Evolutionary conservation across 805 yeast genomes (phyloP).

Genomic region (Maudiozyma barnettii): DNA sequence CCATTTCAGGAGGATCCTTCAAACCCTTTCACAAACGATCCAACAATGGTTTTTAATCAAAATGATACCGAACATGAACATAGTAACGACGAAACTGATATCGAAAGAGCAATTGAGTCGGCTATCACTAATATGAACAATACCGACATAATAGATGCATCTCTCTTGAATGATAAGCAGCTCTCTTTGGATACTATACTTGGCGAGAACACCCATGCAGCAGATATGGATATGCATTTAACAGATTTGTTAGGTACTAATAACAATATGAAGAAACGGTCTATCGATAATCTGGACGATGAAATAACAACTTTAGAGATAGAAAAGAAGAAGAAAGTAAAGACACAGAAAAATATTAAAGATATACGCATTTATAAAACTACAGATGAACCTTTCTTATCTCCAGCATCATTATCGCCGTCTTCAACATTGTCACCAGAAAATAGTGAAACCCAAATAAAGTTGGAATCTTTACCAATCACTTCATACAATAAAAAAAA

Average conservation of each 20-base stretch:
- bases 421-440: conserved; percentile 12
- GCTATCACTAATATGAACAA: conserved; percentile 5
- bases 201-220: conserved; percentile 10
- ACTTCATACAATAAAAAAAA: not conserved
- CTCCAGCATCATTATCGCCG: conserved; percentile 32
- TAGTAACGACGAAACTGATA: conserved; percentile 1
- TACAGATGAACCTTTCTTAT: conserved; percentile 11
- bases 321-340: not conserved
- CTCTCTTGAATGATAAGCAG: conserved; percentile 12
- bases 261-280: not conserved
- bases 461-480: conserved; percentile 3
- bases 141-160: conserved; percentile 9
- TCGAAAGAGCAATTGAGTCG: conserved; percentile 7
- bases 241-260: not conserved
- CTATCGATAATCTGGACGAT: not conserved
- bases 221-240: conserved; percentile 11
- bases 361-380: not conserved
- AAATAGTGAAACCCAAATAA: conserved; percentile 9
- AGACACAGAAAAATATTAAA: not conserved
- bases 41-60: not conserved
- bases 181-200: conserved; percentile 19
- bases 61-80: not conserved
- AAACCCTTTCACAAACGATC: conserved; percentile 3
- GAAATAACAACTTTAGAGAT: not conserved
- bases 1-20: conserved; percentile 14